Conservation (phyloP, 2,329 filamentous ascomycete genomes). For the Dothistroma pini region DNA sequence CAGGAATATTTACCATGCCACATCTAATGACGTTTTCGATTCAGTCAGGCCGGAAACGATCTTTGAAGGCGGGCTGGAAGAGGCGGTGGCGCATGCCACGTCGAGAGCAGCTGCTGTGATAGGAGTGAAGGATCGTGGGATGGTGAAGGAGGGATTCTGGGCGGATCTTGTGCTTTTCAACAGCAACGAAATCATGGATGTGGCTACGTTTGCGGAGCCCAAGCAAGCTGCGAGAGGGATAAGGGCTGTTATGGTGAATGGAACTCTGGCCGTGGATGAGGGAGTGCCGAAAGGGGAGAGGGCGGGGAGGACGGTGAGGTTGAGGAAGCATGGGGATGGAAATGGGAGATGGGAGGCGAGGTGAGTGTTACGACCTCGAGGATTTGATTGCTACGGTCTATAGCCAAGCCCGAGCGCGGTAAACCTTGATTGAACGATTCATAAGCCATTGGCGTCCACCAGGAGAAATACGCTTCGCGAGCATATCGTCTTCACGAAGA, state of each 20-base stretch:
- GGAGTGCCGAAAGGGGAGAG: slow-evolving; percentile 20
- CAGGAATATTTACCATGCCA: slow-evolving; percentile 24
- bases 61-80: slow-evolving; percentile 28
- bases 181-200: slow-evolving; percentile 24
- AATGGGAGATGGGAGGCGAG: slow-evolving; percentile 11
- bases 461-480: too few relatives aligned
- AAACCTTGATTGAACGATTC: too few relatives aligned
- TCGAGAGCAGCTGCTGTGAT: slow-evolving; percentile 25
- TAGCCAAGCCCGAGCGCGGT: too few relatives aligned
- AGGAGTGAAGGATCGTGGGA: slow-evolving; percentile 22
- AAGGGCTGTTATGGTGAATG: slow-evolving; percentile 28
- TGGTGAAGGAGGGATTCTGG: slow-evolving; percentile 24
- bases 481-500: too few relatives aligned
- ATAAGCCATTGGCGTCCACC: too few relatives aligned
- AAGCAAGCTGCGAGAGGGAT: slow-evolving; percentile 27
- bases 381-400: too few relatives aligned
- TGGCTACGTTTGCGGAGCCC: slow-evolving; percentile 28
- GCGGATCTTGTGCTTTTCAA: slow-evolving; percentile 31
- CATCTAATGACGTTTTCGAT: slow-evolving; percentile 17
- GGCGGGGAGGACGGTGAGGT: slow-evolving; percentile 24
- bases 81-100: slow-evolving; percentile 29
- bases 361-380: not conserved
- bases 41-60: slow-evolving; percentile 24
- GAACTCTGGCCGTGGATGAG: slow-evolving; percentile 26
- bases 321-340: slow-evolving; percentile 9